Base-by-base conservation (phyloP, 2,329 filamentous ascomycete genomes). In the Sporothrix schenckii region DNA sequence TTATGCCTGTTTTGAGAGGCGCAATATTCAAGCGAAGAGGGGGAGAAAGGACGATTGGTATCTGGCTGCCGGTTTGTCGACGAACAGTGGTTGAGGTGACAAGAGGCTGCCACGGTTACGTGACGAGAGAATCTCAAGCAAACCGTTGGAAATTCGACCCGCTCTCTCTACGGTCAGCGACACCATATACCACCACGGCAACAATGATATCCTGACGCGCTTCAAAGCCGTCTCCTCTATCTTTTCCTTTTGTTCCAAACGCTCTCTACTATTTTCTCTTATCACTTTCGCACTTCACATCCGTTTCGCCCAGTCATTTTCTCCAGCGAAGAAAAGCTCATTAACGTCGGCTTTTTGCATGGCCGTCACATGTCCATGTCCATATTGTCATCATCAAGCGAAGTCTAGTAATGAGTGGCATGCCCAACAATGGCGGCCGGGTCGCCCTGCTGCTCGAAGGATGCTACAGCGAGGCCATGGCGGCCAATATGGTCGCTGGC, bases 391-490 rank as follows among this genome's bases (percentile, higher is more conserved):
- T 49, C 34, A 30, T 66, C 66, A 52, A n/a, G 44, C 10, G 49
- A 63, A 3, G 21, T 34, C 30, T 52, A 6, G 13, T 54, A 11
- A 24, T 44, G 27, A 52, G 63, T 10, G 11, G 27, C 19, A 27
- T 47, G 21, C 30, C 44, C 7, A 52, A 56, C 19, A 66, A 50
- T 49, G 60, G 27, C 3, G 61, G 58, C 50, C 68, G 61, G 10
- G n/a, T 56, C 0, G 56, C 71, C 34, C 77, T 81, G 24, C 78
- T 87, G 27, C 80, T 88, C 49, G 78, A 81, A 70, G 84, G 85
- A 47, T 89, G 87, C 75, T 86, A 81, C 74, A 75, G 79, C 68
- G 86, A 89, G 77, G 86, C 87, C 30, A 81, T 85, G 69, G 80
- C 83, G 72, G 85, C 84, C 68, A 83, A 86, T 66, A 74, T 81